Base-by-base conservation (phyloP, 768 basidiomycete genomes). In the Dacryopinax primogenitus region DNA sequence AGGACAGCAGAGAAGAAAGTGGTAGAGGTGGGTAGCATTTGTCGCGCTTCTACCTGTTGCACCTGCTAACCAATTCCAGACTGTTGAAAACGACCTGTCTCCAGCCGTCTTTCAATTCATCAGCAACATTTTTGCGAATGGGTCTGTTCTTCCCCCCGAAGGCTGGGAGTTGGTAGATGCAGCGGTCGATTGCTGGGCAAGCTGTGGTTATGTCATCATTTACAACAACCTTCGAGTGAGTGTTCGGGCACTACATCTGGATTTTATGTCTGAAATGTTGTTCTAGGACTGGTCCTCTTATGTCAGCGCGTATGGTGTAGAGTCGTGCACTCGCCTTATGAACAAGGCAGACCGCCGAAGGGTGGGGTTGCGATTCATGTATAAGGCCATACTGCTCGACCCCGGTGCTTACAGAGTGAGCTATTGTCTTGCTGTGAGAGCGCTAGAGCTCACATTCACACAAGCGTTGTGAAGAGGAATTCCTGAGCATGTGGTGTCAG, bases 111-210 rank as follows among this genome's bases (percentile, higher is more conserved):
- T 81, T 69, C 77, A 78, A 3, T 77, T 85, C 26, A 74, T 86
- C 12, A 82, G 77, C 74, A 73, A 78, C 74, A 73, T 78, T 75
- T 74, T 84, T 71, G 61, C 78, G 77, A 28, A 69, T 69, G 61
- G 66, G 67, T 21, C 18, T 33, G 15, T 61, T 33, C 13, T 33
- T 58, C 34, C n/a, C 28, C 28, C n/a, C 32, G 47, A 45, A 16
- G 63, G 58, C 12, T 51, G 71, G 72, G 66, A 66, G 32, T 79
- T 81, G 62, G 79, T 83, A 30, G 82, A 83, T 69, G 71, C 73
- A 30, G 83, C 88, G 78, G 78, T 89, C 33, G 81, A 83, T 64
- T 86, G 85, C 69, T 92, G 89, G 88, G 77, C 87, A 6, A 83
- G 84, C 3, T 90, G 86, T 68, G 84, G 83, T 0, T 78, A 79